phyloP scores from a whole-genome alignment of 495 filamentous ascomycete genomes.

The Penicillium pulvis region DNA sequence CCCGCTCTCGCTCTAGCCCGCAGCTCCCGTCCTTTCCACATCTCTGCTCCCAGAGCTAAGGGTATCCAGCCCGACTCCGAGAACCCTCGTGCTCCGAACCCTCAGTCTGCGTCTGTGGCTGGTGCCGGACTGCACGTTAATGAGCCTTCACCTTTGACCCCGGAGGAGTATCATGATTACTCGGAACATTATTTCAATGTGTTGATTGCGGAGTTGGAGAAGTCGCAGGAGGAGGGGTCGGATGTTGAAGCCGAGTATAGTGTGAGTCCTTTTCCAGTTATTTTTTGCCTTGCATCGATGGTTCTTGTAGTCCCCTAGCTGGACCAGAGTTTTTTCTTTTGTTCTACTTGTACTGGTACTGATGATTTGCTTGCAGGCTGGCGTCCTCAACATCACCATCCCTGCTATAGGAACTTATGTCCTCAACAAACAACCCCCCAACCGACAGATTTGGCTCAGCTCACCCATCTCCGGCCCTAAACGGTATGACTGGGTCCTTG shows the following conservation, averaged over 20 bases:
- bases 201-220: conserved; percentile 49
- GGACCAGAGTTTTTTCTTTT: neutral
- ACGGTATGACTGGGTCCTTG: conserved; percentile 81
- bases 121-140: conserved; percentile 38
- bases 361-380: conserved; percentile 51
- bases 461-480: conserved; percentile 92
- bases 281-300: neutral
- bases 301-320: neutral
- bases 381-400: conserved; percentile 76
- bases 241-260: conserved; percentile 62
- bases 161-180: conserved; percentile 49
- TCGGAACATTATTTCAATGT: conserved; percentile 54
- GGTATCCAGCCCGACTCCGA: conserved; percentile 46
- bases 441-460: conserved; percentile 96
- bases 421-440: conserved; percentile 96
- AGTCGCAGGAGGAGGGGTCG: conserved; percentile 43
- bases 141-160: conserved; percentile 43
- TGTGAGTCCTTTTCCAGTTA: conserved; percentile 28
- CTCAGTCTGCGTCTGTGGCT: conserved; percentile 36
- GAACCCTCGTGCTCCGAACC: conserved; percentile 42
- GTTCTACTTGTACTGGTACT: neutral
- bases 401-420: conserved; percentile 75
- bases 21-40: conserved; percentile 26
- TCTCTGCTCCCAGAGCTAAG: conserved; percentile 35
- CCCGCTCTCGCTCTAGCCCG: neutral